Evolutionary conservation across 371 early-diverging fungal genomes (phyloP).

Genomic region (Fennellomyces sp.): DNA sequence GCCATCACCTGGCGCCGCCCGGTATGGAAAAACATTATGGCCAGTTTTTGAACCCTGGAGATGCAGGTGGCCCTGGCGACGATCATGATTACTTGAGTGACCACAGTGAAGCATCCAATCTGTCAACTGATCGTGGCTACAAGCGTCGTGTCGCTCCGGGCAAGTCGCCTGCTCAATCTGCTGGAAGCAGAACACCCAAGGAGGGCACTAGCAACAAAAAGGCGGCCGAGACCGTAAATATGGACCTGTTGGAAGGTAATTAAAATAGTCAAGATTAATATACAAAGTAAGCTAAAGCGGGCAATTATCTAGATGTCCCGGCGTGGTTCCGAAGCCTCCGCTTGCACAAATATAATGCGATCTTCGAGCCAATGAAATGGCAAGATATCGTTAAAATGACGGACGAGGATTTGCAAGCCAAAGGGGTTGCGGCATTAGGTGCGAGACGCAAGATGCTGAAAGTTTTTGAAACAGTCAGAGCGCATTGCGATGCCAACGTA

Average conservation of each 20-base stretch:
- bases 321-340: conserved; percentile 89
- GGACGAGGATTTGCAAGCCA: conserved; percentile 80
- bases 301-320: conserved; percentile 71
- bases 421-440: conserved; percentile 93
- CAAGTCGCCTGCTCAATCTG: conserved; percentile 15
- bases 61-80: conserved; percentile 14
- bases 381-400: conserved; percentile 83
- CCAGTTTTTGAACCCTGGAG: conserved; percentile 32
- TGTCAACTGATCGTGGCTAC: conserved; percentile 3
- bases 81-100: conserved; percentile 55
- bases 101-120: conserved; percentile 44
- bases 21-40: conserved; percentile 34
- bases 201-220: conserved; percentile 58
- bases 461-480: conserved; percentile 87
- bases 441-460: conserved; percentile 96
- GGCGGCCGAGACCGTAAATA: conserved; percentile 71
- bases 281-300: neutral
- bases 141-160: conserved; percentile 8
- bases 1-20: conserved; percentile 17
- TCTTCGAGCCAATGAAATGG: conserved; percentile 90
- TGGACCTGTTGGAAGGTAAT: conserved; percentile 76
- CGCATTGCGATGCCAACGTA: conserved; percentile 54
- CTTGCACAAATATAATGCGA: conserved; percentile 91
- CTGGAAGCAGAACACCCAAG: conserved; percentile 33
- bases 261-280: neutral